A percentile compares a stretch with the other conserved stretches of the same genome.
Conservation (phyloP, 257 asterid genomes). For the Rubia yunnanensis region DNA sequence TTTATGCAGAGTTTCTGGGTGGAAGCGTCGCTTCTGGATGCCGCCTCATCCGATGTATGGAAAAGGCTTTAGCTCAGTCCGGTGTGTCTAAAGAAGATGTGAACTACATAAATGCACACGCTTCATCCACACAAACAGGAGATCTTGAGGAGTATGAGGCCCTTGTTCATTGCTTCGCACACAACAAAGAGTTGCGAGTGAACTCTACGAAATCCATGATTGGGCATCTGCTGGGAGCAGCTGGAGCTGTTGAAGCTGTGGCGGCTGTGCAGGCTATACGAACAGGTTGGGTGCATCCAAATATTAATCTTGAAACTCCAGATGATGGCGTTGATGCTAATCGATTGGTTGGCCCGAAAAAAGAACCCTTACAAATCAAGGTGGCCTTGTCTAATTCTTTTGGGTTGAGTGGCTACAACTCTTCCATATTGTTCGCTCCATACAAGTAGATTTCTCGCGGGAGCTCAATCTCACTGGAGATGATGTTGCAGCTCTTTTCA, state of each 20-base stretch:
- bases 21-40: constrained; percentile 94
- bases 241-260: constrained; percentile 96
- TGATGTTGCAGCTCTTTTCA: too few species aligned
- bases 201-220: constrained; percentile 96
- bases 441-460: constrained; percentile 37
- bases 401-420: constrained; percentile 91
- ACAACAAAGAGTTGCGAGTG: constrained; percentile 82
- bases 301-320: constrained; percentile 84
- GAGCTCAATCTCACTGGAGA: constrained; percentile 12
- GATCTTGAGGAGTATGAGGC: constrained; percentile 90
- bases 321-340: constrained; percentile 69
- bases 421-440: constrained; percentile 82
- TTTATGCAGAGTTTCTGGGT: constrained; percentile 90
- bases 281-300: constrained; percentile 96
- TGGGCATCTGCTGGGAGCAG: constrained; percentile 96
- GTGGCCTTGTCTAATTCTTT: constrained; percentile 87
- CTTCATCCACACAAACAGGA: constrained; percentile 93
- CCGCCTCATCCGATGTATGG: constrained; percentile 78
- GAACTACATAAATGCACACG: constrained; percentile 93
- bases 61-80: constrained; percentile 92
- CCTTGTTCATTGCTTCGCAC: constrained; percentile 68
- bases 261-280: constrained; percentile 92
- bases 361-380: constrained; percentile 58
- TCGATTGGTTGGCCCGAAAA: constrained; percentile 61
- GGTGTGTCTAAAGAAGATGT: constrained; percentile 83